These are phyloP conservation scores for Stemphylium lycopersici DNA, from an alignment of 2,329 filamentous ascomycete genomes.

Conservation along the genomic window DNA sequence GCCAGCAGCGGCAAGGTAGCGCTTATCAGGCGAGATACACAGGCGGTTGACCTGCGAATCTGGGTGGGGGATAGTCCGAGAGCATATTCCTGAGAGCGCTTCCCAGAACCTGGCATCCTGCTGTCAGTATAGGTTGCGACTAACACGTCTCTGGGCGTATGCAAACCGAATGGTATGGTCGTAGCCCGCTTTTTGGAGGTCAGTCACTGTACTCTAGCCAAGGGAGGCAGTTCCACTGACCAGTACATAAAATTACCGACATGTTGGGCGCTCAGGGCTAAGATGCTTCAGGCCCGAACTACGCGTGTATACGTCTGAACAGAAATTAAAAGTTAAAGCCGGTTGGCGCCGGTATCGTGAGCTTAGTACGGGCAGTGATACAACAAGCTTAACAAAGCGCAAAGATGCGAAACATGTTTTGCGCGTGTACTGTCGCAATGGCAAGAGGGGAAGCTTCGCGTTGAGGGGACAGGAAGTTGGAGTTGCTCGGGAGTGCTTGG, in stretches of 20 bases:
- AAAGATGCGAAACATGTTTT: constrained; percentile 6
- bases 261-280: constrained; percentile 46
- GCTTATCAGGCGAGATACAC: constrained; percentile 97
- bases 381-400: constrained; percentile 5
- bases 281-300: not conserved
- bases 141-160: not conserved
- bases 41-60: constrained; percentile 98
- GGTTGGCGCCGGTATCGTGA: too few species aligned
- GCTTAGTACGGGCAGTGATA: not conserved
- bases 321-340: too few species aligned
- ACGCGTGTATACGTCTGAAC: not conserved
- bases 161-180: constrained; percentile 76
- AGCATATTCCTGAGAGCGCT: constrained; percentile 95
- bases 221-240: constrained; percentile 51
- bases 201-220: constrained; percentile 19
- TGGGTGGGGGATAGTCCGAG: constrained; percentile 94
- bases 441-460: constrained; percentile 8
- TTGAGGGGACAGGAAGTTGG: constrained; percentile 12
- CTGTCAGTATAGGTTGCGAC: constrained; percentile 16
- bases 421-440: constrained; percentile 7
- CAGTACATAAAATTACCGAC: constrained; percentile 72
- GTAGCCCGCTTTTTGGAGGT: constrained; percentile 64
- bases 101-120: constrained; percentile 82
- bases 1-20: constrained; percentile 82
- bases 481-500: constrained; percentile 20